phyloP scores from a whole-genome alignment of 2,329 filamentous ascomycete species.

The Sclerotinia subarctica region DNA sequence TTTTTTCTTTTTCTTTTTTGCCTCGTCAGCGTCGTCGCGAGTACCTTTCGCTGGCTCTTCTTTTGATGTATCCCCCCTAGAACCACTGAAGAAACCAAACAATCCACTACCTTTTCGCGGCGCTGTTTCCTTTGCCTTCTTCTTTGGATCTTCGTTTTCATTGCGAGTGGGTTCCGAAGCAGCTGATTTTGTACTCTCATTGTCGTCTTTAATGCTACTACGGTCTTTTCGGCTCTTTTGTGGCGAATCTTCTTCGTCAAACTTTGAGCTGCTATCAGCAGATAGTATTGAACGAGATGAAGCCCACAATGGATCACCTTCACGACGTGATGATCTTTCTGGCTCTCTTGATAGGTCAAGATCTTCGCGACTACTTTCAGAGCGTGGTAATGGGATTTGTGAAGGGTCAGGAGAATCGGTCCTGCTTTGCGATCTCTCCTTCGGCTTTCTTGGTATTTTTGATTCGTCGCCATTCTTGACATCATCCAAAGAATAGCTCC shows the following conservation, averaged over 20 bases:
- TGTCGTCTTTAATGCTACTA: conserved; percentile 45
- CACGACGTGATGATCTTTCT: conserved; percentile 37
- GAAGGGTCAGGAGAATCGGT: conserved; percentile 35
- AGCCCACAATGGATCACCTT: conserved; percentile 41
- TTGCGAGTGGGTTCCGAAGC: conserved; percentile 43
- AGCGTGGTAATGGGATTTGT: conserved; percentile 35
- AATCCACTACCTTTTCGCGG: conserved; percentile 44
- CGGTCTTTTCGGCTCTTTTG: conserved; percentile 38
- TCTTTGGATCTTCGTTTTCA: conserved; percentile 40
- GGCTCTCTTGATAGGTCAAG: conserved; percentile 39
- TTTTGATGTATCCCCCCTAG: conserved; percentile 36
- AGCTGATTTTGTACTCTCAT: conserved; percentile 48
- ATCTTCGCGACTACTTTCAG: conserved; percentile 34
- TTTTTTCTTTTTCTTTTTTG: conserved; percentile 37
- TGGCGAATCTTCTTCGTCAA: conserved; percentile 36
- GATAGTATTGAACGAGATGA: conserved; percentile 51
- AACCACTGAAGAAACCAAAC: conserved; percentile 42
- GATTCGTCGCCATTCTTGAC: conserved; percentile 39
- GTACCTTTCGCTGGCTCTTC: conserved; percentile 31
- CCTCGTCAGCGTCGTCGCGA: conserved; percentile 35
- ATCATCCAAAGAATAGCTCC: conserved; percentile 37
- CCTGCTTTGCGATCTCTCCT: conserved; percentile 31
- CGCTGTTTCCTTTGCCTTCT: conserved; percentile 42
- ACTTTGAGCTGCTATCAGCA: conserved; percentile 35
- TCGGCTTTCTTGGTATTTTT: conserved; percentile 40